phyloP scores from a whole-genome alignment of 1,139 yeast genomes.

The Hanseniaspora gamundiae region DNA sequence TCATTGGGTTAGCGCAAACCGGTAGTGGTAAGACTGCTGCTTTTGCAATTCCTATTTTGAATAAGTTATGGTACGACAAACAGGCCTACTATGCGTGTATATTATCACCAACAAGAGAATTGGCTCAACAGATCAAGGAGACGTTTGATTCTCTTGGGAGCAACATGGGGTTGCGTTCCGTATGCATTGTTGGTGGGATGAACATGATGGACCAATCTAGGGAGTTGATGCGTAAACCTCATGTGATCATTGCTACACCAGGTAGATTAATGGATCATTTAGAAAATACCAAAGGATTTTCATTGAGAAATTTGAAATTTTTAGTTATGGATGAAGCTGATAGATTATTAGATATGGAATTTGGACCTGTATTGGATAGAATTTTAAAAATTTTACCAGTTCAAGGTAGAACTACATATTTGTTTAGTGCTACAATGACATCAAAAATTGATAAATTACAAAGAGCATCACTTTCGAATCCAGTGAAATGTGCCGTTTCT shows the following conservation, averaged over 20 bases:
- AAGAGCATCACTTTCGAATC: conserved; percentile 80
- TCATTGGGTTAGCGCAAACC: conserved; percentile 72
- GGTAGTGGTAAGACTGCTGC: conserved; percentile 86
- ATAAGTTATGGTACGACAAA: conserved; percentile 81
- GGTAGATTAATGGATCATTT: conserved; percentile 93
- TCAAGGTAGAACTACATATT: conserved; percentile 59
- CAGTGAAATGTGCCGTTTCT: conserved; percentile 85
- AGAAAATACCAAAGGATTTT: conserved; percentile 89
- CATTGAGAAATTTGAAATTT: conserved; percentile 64
- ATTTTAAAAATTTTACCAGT: conserved; percentile 78
- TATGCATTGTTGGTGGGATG: conserved; percentile 95
- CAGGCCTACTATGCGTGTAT: conserved; percentile 82
- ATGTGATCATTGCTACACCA: conserved; percentile 89
- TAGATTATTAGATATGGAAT: conserved; percentile 88
- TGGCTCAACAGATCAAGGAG: conserved; percentile 91
- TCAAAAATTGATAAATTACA: conserved; percentile 89
- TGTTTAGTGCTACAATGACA: conserved; percentile 95
- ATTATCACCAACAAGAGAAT: conserved; percentile 91
- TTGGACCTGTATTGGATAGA: conserved; percentile 87
- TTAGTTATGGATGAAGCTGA: conserved; percentile 97
- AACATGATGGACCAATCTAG: conserved; percentile 97
- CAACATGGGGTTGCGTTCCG: conserved; percentile 77
- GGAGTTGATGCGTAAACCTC: conserved; percentile 88
- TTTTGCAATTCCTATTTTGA: conserved; percentile 80
- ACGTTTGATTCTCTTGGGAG: conserved; percentile 91